A percentile compares a stretch with the other conserved stretches of the same genome.
Conservation (phyloP, 768 basidiomycete species). For the Heimioporus sp. region DNA sequence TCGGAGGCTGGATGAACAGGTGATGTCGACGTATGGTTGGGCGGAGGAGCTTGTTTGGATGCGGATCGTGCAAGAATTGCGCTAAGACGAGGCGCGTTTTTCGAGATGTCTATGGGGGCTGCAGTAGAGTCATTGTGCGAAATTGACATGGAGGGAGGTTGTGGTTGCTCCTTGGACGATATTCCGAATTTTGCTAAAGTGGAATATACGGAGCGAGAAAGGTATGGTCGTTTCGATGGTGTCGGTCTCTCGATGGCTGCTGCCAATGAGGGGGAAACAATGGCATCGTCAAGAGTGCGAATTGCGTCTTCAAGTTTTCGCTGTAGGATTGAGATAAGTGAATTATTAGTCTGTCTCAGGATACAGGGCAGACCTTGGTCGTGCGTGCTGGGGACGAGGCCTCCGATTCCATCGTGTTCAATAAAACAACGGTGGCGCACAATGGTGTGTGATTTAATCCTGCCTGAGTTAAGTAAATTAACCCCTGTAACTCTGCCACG, state of each 20-base stretch:
- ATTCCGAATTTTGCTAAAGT: slow-evolving; percentile 79
- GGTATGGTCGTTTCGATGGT: slow-evolving; percentile 52
- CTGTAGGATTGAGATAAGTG: slow-evolving; percentile 31
- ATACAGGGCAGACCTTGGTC: slow-evolving; percentile 41
- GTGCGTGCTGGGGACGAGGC: slow-evolving; percentile 24
- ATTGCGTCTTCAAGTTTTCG: slow-evolving; percentile 84
- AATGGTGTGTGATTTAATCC: slow-evolving; percentile 1
- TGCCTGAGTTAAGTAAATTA: background rate
- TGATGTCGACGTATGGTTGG: slow-evolving; percentile 37
- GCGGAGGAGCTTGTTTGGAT: slow-evolving; percentile 48
- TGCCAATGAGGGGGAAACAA: slow-evolving; percentile 36
- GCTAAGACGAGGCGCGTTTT: slow-evolving; percentile 64
- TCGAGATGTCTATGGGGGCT: slow-evolving; percentile 38
- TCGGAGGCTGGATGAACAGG: slow-evolving; percentile 42
- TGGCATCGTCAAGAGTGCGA: slow-evolving; percentile 64
- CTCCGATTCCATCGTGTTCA: slow-evolving; percentile 12
- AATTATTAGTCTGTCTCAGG: background rate
- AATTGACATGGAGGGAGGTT: slow-evolving; percentile 27
- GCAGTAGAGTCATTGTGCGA: background rate
- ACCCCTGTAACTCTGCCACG: slow-evolving; percentile 1
- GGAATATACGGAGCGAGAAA: slow-evolving; percentile 67
- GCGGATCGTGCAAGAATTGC: slow-evolving; percentile 71
- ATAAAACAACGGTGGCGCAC: background rate
- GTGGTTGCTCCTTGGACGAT: slow-evolving; percentile 45
- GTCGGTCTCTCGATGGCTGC: slow-evolving; percentile 29